Evolutionary conservation across 2,329 filamentous ascomycete genomes (phyloP).

Genomic region (Verticillium nubilum): DNA sequence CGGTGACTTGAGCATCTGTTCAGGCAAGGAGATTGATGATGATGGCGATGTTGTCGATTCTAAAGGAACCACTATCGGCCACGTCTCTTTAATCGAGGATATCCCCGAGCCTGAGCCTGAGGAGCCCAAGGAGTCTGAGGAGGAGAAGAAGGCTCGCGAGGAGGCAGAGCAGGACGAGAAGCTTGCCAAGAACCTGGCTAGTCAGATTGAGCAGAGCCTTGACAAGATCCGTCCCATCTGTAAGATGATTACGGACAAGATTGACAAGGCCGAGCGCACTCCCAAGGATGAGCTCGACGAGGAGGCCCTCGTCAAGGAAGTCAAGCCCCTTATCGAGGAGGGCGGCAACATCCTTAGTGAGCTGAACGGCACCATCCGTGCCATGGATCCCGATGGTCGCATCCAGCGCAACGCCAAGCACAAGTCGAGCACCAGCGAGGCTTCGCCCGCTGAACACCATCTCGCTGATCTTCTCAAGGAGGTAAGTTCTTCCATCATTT

Average conservation of each 20-base stretch:
- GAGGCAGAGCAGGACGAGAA: slow-evolving; percentile 65
- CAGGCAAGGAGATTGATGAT: slow-evolving; percentile 65
- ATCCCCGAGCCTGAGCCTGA: slow-evolving; percentile 40
- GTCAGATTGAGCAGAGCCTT: slow-evolving; percentile 70
- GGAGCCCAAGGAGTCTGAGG: slow-evolving; percentile 37
- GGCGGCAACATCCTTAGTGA: slow-evolving; percentile 77
- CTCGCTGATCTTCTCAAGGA: slow-evolving; percentile 84
- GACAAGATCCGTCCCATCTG: slow-evolving; percentile 81
- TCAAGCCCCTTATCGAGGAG: slow-evolving; percentile 85
- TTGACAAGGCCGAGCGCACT: slow-evolving; percentile 74
- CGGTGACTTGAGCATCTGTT: slow-evolving; percentile 58
- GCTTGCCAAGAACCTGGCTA: slow-evolving; percentile 70
- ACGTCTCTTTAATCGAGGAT: slow-evolving; percentile 60
- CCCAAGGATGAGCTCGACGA: slow-evolving; percentile 87
- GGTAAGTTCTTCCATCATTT: slow-evolving; percentile 21
- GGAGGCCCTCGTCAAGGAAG: slow-evolving; percentile 78
- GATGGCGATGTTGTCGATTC: slow-evolving; percentile 67
- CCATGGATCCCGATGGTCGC: slow-evolving; percentile 81
- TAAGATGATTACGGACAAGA: slow-evolving; percentile 79
- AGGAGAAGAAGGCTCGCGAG: slow-evolving; percentile 45
- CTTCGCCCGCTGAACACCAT: slow-evolving; percentile 75
- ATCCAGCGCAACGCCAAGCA: slow-evolving; percentile 83
- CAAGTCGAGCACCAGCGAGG: slow-evolving; percentile 68
- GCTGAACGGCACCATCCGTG: slow-evolving; percentile 80
- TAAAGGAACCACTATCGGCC: slow-evolving; percentile 61